Evolutionary conservation across 192 early-diverging fungal species (phyloP).

Genomic region (Ramicandelaber brevisporus): DNA sequence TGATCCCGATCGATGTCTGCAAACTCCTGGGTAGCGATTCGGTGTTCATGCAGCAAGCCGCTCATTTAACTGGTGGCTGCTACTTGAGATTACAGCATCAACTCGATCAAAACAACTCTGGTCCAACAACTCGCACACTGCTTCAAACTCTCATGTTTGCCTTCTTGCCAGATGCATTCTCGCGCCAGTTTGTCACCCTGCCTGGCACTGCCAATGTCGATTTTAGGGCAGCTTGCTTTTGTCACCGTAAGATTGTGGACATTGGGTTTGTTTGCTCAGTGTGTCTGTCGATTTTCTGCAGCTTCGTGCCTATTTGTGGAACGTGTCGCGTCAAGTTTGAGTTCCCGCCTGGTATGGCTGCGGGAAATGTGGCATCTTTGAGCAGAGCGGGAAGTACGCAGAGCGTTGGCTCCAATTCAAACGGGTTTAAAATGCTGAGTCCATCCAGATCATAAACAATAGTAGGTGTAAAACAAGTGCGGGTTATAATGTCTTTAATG

Average conservation of each 20-base stretch:
- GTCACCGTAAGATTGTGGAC: conserved; percentile 79
- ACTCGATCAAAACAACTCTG: too few species aligned
- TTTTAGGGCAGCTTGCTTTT: conserved; percentile 89
- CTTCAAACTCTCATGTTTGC: conserved; percentile 71
- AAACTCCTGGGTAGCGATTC: conserved; percentile 50
- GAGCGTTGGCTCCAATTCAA: too few species aligned
- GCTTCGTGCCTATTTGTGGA: conserved; percentile 27
- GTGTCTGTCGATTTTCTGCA: conserved; percentile 64
- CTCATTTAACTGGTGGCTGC: conserved; percentile 64
- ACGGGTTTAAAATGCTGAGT: too few species aligned
- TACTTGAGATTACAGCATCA: conserved; percentile 49
- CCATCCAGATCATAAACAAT: too few species aligned
- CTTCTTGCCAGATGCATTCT: conserved; percentile 45
- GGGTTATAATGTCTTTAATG: too few species aligned
- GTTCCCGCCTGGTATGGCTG: too few species aligned
- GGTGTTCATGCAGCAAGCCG: conserved; percentile 81
- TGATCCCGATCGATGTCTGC: conserved; percentile 76
- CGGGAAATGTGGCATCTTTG: too few species aligned
- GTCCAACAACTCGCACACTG: too few species aligned
- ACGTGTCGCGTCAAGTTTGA: conserved; percentile 33
- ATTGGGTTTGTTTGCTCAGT: conserved; percentile 96
- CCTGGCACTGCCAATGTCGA: conserved; percentile 64
- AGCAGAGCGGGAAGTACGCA: too few species aligned
- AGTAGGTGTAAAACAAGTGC: too few species aligned
- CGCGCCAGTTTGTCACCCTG: conserved; percentile 39